Conservation (phyloP, 768 basidiomycete species). For the Suillus subalutaceus region DNA sequence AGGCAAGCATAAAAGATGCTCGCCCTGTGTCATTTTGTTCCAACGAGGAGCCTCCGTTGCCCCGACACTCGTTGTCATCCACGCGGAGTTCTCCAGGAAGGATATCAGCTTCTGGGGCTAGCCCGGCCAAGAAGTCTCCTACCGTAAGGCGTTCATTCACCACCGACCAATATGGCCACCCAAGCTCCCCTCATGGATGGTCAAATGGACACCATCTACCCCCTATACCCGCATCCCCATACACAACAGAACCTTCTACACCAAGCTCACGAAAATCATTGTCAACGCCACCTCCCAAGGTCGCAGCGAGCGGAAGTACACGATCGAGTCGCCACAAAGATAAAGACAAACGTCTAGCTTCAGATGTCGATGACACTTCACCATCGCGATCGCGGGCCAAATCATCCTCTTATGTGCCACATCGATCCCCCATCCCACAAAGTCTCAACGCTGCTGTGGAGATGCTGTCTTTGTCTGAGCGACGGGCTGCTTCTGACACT, state of each 20-base stretch:
- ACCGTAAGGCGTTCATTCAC: conserved; percentile 35
- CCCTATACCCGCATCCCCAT: conserved; percentile 72
- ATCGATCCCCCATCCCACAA: conserved; percentile 62
- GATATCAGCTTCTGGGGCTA: conserved; percentile 23
- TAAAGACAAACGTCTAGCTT: conserved; percentile 35
- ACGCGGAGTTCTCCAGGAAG: conserved; percentile 36
- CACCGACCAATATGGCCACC: conserved; percentile 30
- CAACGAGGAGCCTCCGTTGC: conserved; percentile 26
- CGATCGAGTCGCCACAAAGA: conserved; percentile 33
- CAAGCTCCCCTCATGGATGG: conserved; percentile 34
- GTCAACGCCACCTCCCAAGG: conserved; percentile 36
- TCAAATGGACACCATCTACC: conserved; percentile 51
- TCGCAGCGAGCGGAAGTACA: conserved; percentile 26
- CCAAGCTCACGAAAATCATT: conserved; percentile 55
- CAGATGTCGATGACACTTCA: conserved; percentile 40
- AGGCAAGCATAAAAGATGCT: conserved; percentile 38
- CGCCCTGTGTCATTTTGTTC: conserved; percentile 35
- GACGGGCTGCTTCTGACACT: conserved; percentile 31
- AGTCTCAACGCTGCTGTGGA: conserved; percentile 75
- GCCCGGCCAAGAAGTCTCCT: conserved; percentile 32
- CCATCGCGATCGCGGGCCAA: conserved; percentile 53
- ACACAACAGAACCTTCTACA: conserved; percentile 60
- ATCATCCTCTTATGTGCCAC: conserved; percentile 56
- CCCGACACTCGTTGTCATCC: conserved; percentile 37
- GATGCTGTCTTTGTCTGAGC: conserved; percentile 47